These are phyloP conservation scores for Paramecium tetraurelia DNA, from an alignment of 73 alveolate species.

Conservation along the genomic window DNA sequence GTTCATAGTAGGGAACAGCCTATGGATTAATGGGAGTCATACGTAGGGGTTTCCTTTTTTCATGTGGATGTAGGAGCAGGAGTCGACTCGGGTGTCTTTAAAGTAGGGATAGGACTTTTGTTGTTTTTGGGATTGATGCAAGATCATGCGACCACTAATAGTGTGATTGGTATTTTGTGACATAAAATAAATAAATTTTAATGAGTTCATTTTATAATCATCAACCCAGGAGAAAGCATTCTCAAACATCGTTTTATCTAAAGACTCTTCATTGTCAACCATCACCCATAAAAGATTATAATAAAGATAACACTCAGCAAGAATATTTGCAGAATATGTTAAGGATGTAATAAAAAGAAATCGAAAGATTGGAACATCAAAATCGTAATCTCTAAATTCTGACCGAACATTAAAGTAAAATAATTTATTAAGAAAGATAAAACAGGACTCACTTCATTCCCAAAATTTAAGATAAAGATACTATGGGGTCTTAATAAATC, in stretches of 20 bases:
- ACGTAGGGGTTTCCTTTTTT: conserved; percentile 48
- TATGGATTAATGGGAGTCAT: not conserved
- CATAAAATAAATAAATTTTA: not conserved
- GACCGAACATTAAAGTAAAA: not conserved
- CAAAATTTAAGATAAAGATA: not conserved
- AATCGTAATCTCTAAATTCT: conserved; percentile 1
- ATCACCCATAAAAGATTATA: not conserved
- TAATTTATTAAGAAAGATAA: conserved; percentile 20
- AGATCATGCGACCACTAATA: conserved; percentile 6
- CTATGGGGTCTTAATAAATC: not conserved
- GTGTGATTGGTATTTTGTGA: not conserved
- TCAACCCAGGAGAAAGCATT: not conserved
- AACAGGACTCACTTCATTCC: not conserved
- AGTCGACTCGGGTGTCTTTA: conserved; percentile 56
- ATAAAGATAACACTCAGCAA: not conserved
- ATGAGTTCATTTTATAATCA: not conserved
- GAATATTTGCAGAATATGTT: not conserved
- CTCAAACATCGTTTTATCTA: not conserved
- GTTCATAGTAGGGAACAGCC: conserved; percentile 55
- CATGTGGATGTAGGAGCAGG: conserved; percentile 45
- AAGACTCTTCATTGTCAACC: not conserved
- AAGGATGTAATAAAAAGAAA: conserved; percentile 38
- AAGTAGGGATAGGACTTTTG: conserved; percentile 49
- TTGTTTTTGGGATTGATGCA: not conserved
- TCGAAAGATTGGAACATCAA: conserved; percentile 39